phyloP scores from a whole-genome alignment of 371 early-diverging fungal species.

The Aphelidium insulamus region DNA sequence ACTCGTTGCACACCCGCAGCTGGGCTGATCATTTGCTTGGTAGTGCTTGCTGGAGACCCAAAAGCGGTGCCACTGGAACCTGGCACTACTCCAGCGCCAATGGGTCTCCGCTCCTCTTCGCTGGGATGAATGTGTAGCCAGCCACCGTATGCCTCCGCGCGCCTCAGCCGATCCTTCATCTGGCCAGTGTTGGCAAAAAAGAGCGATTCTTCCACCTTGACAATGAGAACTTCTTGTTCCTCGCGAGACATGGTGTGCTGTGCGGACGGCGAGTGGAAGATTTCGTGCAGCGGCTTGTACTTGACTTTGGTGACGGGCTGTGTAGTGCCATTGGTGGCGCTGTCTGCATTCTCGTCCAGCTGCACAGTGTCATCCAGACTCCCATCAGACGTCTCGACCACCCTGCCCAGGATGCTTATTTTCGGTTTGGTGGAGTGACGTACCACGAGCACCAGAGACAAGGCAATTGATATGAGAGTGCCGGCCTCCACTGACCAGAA shows the following conservation, averaged over 20 bases:
- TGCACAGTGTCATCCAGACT: neutral
- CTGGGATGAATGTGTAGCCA: too few species aligned
- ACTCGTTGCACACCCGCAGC: too few species aligned
- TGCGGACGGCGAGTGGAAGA: too few species aligned
- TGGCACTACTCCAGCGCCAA: too few species aligned
- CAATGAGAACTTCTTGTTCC: constrained; percentile 60
- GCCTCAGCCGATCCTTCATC: constrained; percentile 68
- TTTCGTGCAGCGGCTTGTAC: constrained; percentile 4
- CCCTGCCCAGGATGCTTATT: constrained; percentile 43
- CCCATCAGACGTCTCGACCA: neutral
- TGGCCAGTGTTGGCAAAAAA: constrained; percentile 90
- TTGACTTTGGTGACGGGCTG: constrained; percentile 6
- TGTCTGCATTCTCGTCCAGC: neutral
- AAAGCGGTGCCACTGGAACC: too few species aligned
- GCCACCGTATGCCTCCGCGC: constrained; percentile 78
- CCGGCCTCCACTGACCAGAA: constrained; percentile 73
- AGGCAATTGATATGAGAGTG: constrained; percentile 56
- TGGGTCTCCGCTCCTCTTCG: constrained; percentile 74
- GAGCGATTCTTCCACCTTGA: constrained; percentile 68
- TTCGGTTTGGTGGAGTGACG: constrained; percentile 66
- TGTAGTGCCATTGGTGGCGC: neutral
- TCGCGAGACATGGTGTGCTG: too few species aligned
- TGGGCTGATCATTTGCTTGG: too few species aligned
- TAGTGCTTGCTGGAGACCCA: too few species aligned
- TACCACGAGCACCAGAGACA: constrained; percentile 67